phyloP scores from a whole-genome alignment of 2,329 filamentous ascomycete species.

The Trichoderma arundinaceum region DNA sequence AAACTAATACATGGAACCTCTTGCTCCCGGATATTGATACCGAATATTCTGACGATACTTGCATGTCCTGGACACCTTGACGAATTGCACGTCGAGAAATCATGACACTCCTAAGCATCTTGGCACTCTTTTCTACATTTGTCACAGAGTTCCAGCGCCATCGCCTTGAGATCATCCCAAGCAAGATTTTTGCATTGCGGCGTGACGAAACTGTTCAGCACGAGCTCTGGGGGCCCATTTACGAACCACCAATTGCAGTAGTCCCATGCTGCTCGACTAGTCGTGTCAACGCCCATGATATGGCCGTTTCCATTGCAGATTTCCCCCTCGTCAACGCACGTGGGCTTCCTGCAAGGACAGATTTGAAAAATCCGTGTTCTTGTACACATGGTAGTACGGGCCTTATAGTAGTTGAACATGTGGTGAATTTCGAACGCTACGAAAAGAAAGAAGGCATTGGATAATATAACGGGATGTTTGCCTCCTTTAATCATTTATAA shows the following conservation, averaged over 20 bases:
- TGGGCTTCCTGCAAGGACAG: conserved; percentile 37
- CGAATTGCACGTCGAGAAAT: neutral
- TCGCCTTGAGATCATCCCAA: conserved; percentile 35
- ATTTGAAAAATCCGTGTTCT: conserved; percentile 37
- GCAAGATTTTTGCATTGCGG: conserved; percentile 37
- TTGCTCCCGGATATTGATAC: no score
- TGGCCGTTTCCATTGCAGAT: conserved; percentile 37
- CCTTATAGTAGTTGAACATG: neutral
- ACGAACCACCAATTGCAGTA: conserved; percentile 40
- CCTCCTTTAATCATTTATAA: neutral
- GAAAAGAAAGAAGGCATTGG: neutral
- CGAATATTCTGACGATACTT: no score
- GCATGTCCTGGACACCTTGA: neutral
- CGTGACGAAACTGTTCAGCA: conserved; percentile 39
- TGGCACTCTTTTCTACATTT: conserved; percentile 34
- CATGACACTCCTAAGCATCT: neutral
- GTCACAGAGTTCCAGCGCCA: conserved; percentile 27
- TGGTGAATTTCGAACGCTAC: neutral
- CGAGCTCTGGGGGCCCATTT: conserved; percentile 39
- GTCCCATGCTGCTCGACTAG: conserved; percentile 37
- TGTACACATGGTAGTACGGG: conserved; percentile 37
- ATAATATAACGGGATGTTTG: neutral
- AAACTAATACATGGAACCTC: no score
- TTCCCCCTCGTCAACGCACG: conserved; percentile 34
- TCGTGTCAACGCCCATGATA: conserved; percentile 34